Percentiles rank a stretch among this genome's conserved stretches.
These are phyloP conservation scores for Sphagnurus paluster DNA, from an alignment of 1,284 basidiomycete species.

Conservation along the genomic window DNA sequence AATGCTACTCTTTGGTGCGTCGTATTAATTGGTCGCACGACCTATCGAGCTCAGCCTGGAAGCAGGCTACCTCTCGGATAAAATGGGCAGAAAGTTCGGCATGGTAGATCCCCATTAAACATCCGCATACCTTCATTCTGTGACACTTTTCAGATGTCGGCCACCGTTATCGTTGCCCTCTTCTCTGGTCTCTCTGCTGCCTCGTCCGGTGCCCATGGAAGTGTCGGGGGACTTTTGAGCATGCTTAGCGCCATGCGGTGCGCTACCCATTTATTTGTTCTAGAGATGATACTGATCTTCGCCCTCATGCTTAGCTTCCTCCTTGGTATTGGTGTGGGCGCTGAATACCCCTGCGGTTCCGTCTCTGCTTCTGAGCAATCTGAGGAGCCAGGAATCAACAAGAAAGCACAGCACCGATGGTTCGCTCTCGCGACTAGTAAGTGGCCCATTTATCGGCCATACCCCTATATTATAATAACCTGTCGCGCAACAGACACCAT, in stretches of 20 bases:
- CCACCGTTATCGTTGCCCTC: slow-evolving; percentile 75
- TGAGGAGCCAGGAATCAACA: slow-evolving; percentile 76
- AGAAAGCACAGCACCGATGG: slow-evolving; percentile 82
- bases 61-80: slow-evolving; percentile 77
- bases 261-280: neutral
- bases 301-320: slow-evolving; percentile 77
- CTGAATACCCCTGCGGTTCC: slow-evolving; percentile 89
- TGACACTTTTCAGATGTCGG: slow-evolving; percentile 63
- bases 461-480: neutral
- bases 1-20: slow-evolving; percentile 72
- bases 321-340: slow-evolving; percentile 82
- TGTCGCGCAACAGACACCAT: slow-evolving; percentile 57
- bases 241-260: slow-evolving; percentile 83
- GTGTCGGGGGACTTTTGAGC: slow-evolving; percentile 66
- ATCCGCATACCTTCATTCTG: slow-evolving; percentile 4
- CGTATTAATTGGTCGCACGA: too few relatives aligned
- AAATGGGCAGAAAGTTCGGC: slow-evolving; percentile 85
- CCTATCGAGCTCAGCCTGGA: too few relatives aligned
- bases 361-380: slow-evolving; percentile 93
- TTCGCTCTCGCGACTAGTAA: slow-evolving; percentile 84
- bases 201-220: slow-evolving; percentile 78
- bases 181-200: slow-evolving; percentile 84
- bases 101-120: slow-evolving; percentile 60
- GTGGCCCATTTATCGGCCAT: slow-evolving; percentile 25
- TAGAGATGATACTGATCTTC: slow-evolving; percentile 6